These are phyloP conservation scores for Eruca vesicaria DNA, from an alignment of 441 rosid genomes.

Conservation along the genomic window DNA sequence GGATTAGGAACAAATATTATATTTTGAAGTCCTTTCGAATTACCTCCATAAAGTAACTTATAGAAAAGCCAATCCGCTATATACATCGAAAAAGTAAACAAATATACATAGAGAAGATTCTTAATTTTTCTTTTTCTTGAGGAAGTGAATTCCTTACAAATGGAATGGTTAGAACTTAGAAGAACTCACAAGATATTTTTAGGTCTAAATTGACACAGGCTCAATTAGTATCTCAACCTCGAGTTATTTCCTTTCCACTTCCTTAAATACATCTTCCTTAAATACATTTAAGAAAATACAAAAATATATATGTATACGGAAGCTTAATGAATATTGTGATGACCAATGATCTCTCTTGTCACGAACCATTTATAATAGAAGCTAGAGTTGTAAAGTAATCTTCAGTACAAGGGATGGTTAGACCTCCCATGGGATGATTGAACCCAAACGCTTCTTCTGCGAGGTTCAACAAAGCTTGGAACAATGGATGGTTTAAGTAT, in stretches of 20 bases:
- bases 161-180: slow-evolving; percentile 21
- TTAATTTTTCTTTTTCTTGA: not conserved
- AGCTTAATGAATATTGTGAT: not conserved
- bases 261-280: not conserved
- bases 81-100: not conserved
- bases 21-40: not conserved
- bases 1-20: not conserved
- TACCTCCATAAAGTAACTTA: not conserved
- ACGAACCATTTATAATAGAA: slow-evolving; percentile 40
- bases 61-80: not conserved
- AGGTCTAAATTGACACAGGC: slow-evolving; percentile 12
- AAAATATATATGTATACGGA: not conserved
- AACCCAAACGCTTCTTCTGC: slow-evolving; percentile 81
- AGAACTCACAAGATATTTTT: slow-evolving; percentile 12
- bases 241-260: slow-evolving; percentile 16
- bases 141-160: slow-evolving; percentile 13
- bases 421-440: slow-evolving; percentile 72
- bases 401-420: slow-evolving; percentile 70
- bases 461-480: slow-evolving; percentile 48
- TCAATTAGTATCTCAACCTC: slow-evolving; percentile 9
- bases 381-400: slow-evolving; percentile 52
- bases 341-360: slow-evolving; percentile 3
- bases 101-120: not conserved
- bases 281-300: slow-evolving; percentile 3
- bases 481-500: slow-evolving; percentile 61